phyloP scores from a whole-genome alignment of 78 protist species.

The Guillardia theta region DNA sequence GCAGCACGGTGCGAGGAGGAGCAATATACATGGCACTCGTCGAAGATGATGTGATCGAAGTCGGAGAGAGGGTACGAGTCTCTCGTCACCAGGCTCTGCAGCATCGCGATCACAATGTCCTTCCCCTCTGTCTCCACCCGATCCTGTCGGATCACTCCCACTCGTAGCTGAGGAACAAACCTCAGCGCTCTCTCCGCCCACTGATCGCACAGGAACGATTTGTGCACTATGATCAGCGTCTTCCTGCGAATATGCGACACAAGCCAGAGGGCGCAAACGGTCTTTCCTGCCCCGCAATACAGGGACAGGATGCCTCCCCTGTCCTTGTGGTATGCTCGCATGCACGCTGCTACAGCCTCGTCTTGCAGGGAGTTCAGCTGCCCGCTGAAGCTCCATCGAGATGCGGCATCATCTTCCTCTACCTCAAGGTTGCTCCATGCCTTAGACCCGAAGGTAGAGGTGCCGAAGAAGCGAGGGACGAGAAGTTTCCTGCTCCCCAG shows the following conservation, averaged over 20 bases:
- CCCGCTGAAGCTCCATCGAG: background rate
- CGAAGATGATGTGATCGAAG: background rate
- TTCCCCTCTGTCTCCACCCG: background rate
- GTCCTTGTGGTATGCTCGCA: background rate
- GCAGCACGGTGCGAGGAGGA: too few relatives aligned
- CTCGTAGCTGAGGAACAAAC: background rate
- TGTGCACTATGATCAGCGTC: background rate
- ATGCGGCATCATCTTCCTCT: too few relatives aligned
- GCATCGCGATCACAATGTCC: background rate
- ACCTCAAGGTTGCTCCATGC: too few relatives aligned
- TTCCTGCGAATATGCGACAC: background rate
- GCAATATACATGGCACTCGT: conserved; percentile 18
- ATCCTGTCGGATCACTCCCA: background rate
- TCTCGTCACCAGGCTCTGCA: background rate
- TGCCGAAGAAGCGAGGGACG: too few relatives aligned
- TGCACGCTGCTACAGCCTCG: background rate
- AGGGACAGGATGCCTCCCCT: background rate
- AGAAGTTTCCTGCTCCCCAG: too few relatives aligned
- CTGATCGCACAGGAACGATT: background rate
- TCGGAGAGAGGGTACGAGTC: background rate
- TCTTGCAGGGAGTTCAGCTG: background rate
- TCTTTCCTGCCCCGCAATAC: conserved; percentile 19
- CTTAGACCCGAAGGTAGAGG: too few relatives aligned
- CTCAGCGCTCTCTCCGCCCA: background rate
- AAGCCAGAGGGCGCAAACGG: background rate